A percentile compares a stretch with the other conserved stretches of the same genome.
Evolutionary conservation across 768 basidiomycete genomes (phyloP).

Genomic region (Mycena epipterygia): DNA sequence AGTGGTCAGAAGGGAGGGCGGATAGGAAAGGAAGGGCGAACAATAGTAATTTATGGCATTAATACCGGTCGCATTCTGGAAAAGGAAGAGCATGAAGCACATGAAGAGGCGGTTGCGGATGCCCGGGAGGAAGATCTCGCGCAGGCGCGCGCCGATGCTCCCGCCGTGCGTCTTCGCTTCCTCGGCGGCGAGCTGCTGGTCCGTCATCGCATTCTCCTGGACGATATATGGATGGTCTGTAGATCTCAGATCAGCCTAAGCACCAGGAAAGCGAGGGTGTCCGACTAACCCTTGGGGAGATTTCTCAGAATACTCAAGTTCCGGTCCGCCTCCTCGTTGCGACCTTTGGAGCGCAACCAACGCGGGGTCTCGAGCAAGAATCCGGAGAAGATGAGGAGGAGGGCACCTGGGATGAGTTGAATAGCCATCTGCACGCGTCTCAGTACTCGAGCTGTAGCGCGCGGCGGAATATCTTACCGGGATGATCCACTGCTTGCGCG

Average conservation of each 20-base stretch:
- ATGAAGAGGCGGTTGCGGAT: constrained; percentile 26
- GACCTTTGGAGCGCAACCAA: constrained; percentile 22
- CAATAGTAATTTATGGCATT: constrained; percentile 49
- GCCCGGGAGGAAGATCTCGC: constrained; percentile 16
- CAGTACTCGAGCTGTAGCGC: neutral
- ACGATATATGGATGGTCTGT: constrained; percentile 10
- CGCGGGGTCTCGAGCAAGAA: constrained; percentile 11
- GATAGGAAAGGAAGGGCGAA: too few relatives aligned
- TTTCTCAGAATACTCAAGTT: constrained; percentile 25
- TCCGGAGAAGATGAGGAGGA: constrained; percentile 3
- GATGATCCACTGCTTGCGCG: constrained; percentile 22
- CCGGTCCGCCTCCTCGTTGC: constrained; percentile 14
- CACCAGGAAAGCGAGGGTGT: neutral
- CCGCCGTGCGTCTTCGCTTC: constrained; percentile 17
- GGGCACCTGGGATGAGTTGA: constrained; percentile 11
- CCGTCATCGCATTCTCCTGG: constrained; percentile 22
- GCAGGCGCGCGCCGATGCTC: constrained; percentile 16
- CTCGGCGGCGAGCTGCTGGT: constrained; percentile 21
- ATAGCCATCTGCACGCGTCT: constrained; percentile 8
- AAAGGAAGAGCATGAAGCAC: constrained; percentile 29
- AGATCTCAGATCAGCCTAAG: neutral
- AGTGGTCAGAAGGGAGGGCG: too few relatives aligned
- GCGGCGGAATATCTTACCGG: neutral
- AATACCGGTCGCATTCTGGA: constrained; percentile 41
- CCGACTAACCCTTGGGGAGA: constrained; percentile 11